These are phyloP conservation scores for Recurvomyces mirabilis DNA, from an alignment of 495 filamentous ascomycete species.

Conservation along the genomic window DNA sequence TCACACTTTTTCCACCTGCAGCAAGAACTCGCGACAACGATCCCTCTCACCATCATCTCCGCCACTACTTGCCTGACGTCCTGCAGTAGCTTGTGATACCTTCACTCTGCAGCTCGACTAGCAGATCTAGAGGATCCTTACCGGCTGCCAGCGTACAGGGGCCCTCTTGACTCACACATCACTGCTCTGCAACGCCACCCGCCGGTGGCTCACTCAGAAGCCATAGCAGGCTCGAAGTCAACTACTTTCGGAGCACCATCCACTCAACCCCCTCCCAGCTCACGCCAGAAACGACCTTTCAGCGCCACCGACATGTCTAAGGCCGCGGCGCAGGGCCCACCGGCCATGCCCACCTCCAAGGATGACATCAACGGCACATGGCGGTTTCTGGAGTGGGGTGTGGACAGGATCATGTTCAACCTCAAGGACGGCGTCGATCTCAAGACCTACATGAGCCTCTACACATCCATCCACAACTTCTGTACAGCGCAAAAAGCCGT, in stretches of 20 bases:
- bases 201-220: too few species aligned
- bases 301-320: slow-evolving; percentile 13
- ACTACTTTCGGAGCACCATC: neutral
- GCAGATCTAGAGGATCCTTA: too few species aligned
- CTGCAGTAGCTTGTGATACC: too few species aligned
- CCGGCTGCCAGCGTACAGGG: too few species aligned
- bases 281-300: neutral
- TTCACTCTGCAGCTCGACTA: too few species aligned
- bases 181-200: too few species aligned
- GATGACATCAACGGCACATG: slow-evolving; percentile 38
- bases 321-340: slow-evolving; percentile 1
- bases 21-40: too few species aligned
- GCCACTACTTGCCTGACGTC: too few species aligned
- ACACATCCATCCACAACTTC: slow-evolving; percentile 98
- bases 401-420: slow-evolving; percentile 85
- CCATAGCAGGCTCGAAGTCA: neutral
- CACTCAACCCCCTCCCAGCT: neutral
- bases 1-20: too few species aligned
- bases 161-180: too few species aligned
- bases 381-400: slow-evolving; percentile 74
- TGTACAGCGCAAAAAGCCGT: slow-evolving; percentile 96
- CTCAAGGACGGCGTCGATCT: slow-evolving; percentile 88
- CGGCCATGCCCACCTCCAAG: slow-evolving; percentile 20
- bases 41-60: too few species aligned
- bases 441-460: slow-evolving; percentile 90